Percentiles rank a stretch among this genome's conserved stretches.
Conservation (phyloP, 495 filamentous ascomycete species). For the Penicillium coprophilum region DNA sequence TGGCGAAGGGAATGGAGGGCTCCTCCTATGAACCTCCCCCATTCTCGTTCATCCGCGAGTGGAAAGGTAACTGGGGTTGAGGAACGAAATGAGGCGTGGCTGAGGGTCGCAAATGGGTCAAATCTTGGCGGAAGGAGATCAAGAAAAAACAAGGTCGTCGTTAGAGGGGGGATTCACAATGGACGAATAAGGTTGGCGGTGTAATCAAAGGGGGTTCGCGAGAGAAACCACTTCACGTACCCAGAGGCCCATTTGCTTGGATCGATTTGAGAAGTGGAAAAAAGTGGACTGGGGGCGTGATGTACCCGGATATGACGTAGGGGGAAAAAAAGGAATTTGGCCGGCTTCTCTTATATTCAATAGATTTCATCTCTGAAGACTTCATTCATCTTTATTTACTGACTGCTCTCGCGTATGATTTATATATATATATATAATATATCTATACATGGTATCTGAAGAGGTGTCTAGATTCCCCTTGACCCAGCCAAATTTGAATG, state of each 20-base stretch:
- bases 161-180: no score
- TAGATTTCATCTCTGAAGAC: no score
- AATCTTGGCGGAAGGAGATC: constrained; percentile 2
- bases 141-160: constrained; percentile 7
- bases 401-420: no score
- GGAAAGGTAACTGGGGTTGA: constrained; percentile 32
- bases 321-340: no score
- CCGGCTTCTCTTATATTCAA: neutral
- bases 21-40: constrained; percentile 44
- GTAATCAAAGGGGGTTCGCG: constrained; percentile 21
- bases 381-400: no score
- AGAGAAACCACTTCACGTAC: constrained; percentile 20
- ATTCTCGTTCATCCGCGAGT: constrained; percentile 41
- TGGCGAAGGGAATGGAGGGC: constrained; percentile 46
- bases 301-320: constrained; percentile 45
- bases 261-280: constrained; percentile 27
- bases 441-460: neutral
- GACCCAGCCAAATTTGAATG: no score
- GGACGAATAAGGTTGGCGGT: constrained; percentile 23
- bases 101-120: constrained; percentile 22
- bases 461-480: neutral
- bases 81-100: constrained; percentile 33
- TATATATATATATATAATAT: no score
- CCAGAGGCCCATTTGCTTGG: constrained; percentile 29
- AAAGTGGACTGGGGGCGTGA: constrained; percentile 33